Evolutionary conservation across 1,284 basidiomycete species (phyloP), one percentile per base, ranked within the genome.

Genomic region (Trametes hirsuta): DNA sequence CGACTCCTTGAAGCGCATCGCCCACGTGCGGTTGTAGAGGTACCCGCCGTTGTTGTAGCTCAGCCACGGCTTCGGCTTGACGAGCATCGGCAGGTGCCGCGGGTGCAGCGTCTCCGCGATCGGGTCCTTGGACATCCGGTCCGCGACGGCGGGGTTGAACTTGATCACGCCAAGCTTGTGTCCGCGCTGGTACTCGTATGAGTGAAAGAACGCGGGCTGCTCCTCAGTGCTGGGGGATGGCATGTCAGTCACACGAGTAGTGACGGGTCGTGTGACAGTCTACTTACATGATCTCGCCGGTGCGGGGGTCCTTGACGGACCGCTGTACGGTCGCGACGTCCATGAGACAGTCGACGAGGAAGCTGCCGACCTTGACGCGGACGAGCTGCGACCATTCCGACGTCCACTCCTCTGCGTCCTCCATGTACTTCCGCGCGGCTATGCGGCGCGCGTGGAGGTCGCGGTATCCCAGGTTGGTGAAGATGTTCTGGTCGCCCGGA

Each of bases 1-100:
- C 15, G 88, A 92, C 53, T 97, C 94, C 75, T 97, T 97, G 79
- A 90, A 95, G 3, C 96, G 93, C 95, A 98, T 98, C 36, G 87
- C 88, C 14, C 77, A 76, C 10, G 59, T 64, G 24, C 59, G 59
- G 53, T 40, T 61, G 55, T 58, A 61, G 22, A 62, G 47, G 77
- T 74, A 98, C 2, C 91, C 94, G 14, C 97, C 97, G 44, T 90
- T 80, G 61, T 93, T 85, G 69, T 88, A 84, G 58, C 80, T 81
- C 1, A 91, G 73, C 97, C 97, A 99, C 0, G 93, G 92, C 67
- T 89, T 89, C 1, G 97, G 97, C 59, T 88, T 89, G 22, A 97
- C 86, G 2, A 99, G 83, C 97, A 99, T 99, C 8, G 97, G 97
- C 47, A 99, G 81, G 74, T 97, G 94, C 8, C 96, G 91, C 14